Percentiles rank a stretch among this genome's conserved stretches.
Conservation (phyloP, 371 early-diverging fungal species). For the Haplosporangium sp. region DNA sequence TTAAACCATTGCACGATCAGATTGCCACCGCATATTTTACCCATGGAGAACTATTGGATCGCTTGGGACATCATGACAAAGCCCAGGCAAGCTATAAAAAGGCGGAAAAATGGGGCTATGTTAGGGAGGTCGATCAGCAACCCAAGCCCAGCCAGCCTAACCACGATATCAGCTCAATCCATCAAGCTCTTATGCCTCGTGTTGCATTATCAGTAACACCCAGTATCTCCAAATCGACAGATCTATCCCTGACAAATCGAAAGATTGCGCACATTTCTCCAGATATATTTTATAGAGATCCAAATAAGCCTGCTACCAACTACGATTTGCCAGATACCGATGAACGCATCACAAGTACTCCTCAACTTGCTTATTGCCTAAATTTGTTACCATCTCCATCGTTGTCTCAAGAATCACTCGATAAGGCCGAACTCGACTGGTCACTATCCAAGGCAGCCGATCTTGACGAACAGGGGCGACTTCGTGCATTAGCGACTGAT, state of each 20-base stretch:
- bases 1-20: neutral
- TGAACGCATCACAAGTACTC: neutral
- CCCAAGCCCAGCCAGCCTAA: no score
- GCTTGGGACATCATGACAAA: neutral
- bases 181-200: no score
- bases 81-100: constrained; percentile 2
- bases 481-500: neutral
- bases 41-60: neutral
- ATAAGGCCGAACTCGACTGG: neutral
- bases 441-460: neutral
- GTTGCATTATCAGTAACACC: no score
- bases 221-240: no score
- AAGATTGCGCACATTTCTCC: neutral
- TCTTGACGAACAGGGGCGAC: neutral
- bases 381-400: neutral
- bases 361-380: constrained; percentile 5
- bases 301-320: no score
- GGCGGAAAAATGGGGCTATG: constrained; percentile 11
- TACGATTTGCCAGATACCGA: neutral
- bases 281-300: neutral
- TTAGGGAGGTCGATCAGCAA: no score
- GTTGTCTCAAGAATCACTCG: neutral
- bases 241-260: neutral
- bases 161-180: no score
- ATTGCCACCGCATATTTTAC: constrained; percentile 12